phyloP scores from a whole-genome alignment of 2,329 filamentous ascomycete species.

The Metarhizium brunneum region DNA sequence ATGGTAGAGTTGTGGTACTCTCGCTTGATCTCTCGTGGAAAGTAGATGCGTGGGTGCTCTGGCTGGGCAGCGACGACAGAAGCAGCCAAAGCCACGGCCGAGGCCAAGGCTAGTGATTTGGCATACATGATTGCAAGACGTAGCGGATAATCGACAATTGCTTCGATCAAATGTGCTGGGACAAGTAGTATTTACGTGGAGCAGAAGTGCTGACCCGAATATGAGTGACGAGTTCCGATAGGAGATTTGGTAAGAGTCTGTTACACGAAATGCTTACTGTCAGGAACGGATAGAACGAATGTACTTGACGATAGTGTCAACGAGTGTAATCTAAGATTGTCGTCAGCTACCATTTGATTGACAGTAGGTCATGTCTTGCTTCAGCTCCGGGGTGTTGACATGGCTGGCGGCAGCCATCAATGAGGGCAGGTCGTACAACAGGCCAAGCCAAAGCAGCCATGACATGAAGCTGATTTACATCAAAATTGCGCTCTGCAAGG shows the following conservation, averaged over 20 bases:
- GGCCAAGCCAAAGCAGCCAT: background rate
- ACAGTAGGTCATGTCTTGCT: background rate
- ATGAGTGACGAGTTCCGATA: background rate
- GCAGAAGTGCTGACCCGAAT: background rate
- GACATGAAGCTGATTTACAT: background rate
- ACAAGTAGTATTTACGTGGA: background rate
- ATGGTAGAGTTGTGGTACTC: conserved; percentile 35
- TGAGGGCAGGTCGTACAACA: background rate
- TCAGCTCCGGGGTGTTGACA: background rate
- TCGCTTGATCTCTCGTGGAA: conserved; percentile 46
- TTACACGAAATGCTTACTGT: conserved; percentile 24
- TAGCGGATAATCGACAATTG: background rate
- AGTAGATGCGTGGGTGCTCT: conserved; percentile 45
- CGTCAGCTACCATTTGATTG: background rate
- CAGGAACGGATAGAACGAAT: conserved; percentile 44
- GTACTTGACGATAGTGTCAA: conserved; percentile 50
- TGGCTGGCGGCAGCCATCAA: background rate
- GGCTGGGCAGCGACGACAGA: conserved; percentile 32
- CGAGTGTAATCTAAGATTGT: conserved; percentile 29
- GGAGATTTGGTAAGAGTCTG: background rate
- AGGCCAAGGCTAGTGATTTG: conserved; percentile 35
- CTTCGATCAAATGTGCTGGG: background rate
- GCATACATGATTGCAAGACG: conserved; percentile 36
- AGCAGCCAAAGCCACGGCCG: conserved; percentile 38
- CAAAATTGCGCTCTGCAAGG: background rate